Base-by-base conservation (phyloP, 139 green algal species). In the Asterochloris erici region DNA sequence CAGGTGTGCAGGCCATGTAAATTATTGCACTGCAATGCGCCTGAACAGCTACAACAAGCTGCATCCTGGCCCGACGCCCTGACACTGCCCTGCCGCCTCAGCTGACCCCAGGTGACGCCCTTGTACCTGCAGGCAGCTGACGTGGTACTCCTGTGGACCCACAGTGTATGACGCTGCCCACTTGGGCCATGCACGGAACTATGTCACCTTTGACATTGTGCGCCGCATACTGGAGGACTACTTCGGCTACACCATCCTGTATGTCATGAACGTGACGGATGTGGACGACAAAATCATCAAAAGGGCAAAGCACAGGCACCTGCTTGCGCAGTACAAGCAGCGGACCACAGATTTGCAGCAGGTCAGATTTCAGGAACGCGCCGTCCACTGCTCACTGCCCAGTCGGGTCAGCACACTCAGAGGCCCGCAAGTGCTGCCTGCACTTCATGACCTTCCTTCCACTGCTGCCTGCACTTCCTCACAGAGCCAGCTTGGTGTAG, bases 241-340 rank as follows among this genome's bases (percentile, higher is more conserved):
- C 85, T 98, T 98, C 47, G 90, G 92, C 6, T 98, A 98, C 89
- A 92, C 95, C 76, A 83, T 94, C 23, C 88, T 94, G 54, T 98
- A 94, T 79, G 91, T 97, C 27, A 83, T 99, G 97, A 99, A 99
- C 87, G 93, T 99, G n/a, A 99, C 97, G 2, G 97, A 99, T 84
- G 95, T 99, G 63, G 97, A 99, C 83, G 97, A 99, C 89, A 99
- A 99, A 88, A 99, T 99, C 89, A 99, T 99, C 62, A 81, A 95
- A 11, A 84, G 95, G 9, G 97, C 97, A 13, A 88, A 97, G 11
- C 85, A 93, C 9, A 98, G 98, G 80, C 85, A 98, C 84, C 87
- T 99, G 79, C 87, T 99, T 74, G 63, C 87, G 9, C 69, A 89
- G 24, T 99, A 98, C 81, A 81, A 47, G 26, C 75, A 66, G 62